Evolutionary conservation across 2,329 filamentous ascomycete genomes (phyloP), one percentile per base, ranked within the genome.

Genomic region (Verticillium klebahnii): DNA sequence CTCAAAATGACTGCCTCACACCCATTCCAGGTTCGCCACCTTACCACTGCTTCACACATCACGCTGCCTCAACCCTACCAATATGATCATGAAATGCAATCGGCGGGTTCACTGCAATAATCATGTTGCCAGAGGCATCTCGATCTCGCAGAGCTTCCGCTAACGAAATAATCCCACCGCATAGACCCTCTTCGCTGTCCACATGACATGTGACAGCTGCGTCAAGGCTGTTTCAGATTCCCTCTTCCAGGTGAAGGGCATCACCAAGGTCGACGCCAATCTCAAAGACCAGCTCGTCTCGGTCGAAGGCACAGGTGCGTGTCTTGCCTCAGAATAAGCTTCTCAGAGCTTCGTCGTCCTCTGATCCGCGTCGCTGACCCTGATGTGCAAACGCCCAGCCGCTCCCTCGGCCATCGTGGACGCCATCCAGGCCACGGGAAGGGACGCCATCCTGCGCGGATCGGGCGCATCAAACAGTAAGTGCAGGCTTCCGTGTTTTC

Each of bases 111-210:
- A 52, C 3, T 19, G 45, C 45, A 25, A 52, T 8, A 23, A 23
- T 23, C 45, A 52, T 14, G 19, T 3, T n/a, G 37, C 2, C 8
- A 15, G 2, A 37, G 11, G 29, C 29, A 29, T 29, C 29, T 29
- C 29, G 29, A 36, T 36, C 34, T 36, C 34, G 14, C 14, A 36
- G 34, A 36, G 34, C 34, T 11, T 34, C 57, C 57, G 66, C 74
- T 77, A 70, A 76, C 19, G 14, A 75, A 73, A 74, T 73, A 75
- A 70, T 59, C 60, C 66, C 63, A 57, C 67, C 61, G 70, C 69
- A 71, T 69, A 98, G 90, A 96, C 94, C 64, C 89, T 94, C 67
- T 98, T 98, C 76, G 93, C 94, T 66, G 95, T 98, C 69, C 93
- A 93, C 61, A 89, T 98, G 82, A 92, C 89, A 77, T 98, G 95